Evolutionary conservation across 2,329 filamentous ascomycete genomes (phyloP).

Genomic region (Colletotrichum sp.): DNA sequence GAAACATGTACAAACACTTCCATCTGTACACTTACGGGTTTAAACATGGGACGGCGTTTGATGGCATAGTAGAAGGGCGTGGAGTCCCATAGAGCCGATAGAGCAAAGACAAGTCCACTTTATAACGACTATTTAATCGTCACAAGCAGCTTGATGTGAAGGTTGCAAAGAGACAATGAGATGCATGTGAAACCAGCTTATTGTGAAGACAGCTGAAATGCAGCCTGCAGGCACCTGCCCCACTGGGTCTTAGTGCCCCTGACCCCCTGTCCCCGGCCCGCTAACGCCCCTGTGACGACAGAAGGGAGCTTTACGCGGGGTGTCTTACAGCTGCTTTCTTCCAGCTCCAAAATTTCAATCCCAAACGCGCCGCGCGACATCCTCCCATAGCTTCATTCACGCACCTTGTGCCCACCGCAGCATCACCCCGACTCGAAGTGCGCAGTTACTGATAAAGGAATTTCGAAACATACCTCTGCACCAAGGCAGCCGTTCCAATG

Average conservation of each 20-base stretch:
- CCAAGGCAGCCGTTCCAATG: constrained; percentile 26
- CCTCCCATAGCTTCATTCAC: neutral
- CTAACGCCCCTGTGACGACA: constrained; percentile 1
- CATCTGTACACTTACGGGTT: constrained; percentile 21
- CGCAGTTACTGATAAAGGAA: neutral
- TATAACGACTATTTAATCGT: neutral
- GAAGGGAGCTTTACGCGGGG: constrained; percentile 11
- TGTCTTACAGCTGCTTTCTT: constrained; percentile 9
- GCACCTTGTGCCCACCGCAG: neutral
- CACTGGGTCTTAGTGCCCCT: neutral
- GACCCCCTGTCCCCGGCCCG: constrained; percentile 3
- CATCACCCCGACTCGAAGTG: neutral
- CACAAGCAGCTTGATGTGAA: neutral
- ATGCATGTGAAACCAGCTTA: neutral
- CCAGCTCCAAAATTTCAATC: constrained; percentile 10
- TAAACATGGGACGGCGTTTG: constrained; percentile 21
- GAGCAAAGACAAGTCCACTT: constrained; percentile 21
- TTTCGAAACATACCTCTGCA: neutral
- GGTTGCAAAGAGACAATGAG: neutral
- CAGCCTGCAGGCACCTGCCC: neutral
- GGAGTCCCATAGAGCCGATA: constrained; percentile 22
- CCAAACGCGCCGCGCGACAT: constrained; percentile 1
- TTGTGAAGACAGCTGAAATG: neutral
- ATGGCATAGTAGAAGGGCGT: constrained; percentile 16
- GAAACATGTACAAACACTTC: constrained; percentile 15